phyloP scores from a whole-genome alignment of 2,329 filamentous ascomycete species.

The Phyllosticta paracitricarpa region DNA sequence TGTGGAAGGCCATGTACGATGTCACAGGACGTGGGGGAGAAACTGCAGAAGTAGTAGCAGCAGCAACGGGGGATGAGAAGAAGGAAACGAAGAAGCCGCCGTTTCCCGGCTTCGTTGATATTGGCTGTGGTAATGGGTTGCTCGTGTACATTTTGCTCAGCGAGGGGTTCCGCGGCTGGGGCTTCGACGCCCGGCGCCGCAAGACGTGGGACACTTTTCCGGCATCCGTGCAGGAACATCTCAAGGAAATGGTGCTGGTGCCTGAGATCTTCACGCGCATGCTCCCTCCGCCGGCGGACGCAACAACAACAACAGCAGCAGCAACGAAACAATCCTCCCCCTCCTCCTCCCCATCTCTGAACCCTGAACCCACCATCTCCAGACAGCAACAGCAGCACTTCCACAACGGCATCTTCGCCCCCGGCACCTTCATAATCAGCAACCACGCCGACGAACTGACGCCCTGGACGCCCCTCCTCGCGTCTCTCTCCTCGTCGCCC shows the following conservation, averaged over 20 bases:
- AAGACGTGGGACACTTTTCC: conserved; percentile 77
- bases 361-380: not conserved
- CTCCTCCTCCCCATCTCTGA: not conserved
- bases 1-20: conserved; percentile 78
- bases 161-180: conserved; percentile 79
- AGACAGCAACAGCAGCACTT: conserved; percentile 12
- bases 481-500: conserved; percentile 61
- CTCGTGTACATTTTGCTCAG: conserved; percentile 70
- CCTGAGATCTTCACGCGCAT: conserved; percentile 35
- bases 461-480: conserved; percentile 87
- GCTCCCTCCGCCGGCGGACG: not conserved
- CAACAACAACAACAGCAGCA: not conserved
- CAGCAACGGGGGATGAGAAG: not conserved
- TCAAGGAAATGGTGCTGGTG: conserved; percentile 52
- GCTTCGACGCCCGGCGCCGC: conserved; percentile 78
- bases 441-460: conserved; percentile 97
- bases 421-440: conserved; percentile 81
- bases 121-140: conserved; percentile 90
- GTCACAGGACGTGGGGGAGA: not conserved
- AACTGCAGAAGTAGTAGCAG: not conserved
- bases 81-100: conserved; percentile 13
- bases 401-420: conserved; percentile 57
- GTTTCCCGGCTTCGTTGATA: conserved; percentile 89
- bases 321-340: not conserved
- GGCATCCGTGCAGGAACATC: conserved; percentile 33